phyloP scores from a whole-genome alignment of 805 yeast genomes.

The Yarrowia sp. region DNA sequence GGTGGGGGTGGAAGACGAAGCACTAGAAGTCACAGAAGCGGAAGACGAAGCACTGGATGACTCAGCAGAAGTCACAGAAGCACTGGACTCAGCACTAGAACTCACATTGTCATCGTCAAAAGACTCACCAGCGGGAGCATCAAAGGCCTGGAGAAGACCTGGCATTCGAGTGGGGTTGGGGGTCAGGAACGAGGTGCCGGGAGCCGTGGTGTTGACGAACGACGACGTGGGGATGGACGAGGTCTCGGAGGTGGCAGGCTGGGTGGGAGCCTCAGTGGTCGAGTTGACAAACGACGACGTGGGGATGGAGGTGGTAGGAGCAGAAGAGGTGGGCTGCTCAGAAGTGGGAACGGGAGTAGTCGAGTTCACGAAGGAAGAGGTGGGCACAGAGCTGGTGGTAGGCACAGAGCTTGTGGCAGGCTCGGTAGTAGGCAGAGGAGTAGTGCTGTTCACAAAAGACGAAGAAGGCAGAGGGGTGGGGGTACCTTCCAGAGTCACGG shows the following conservation, averaged over 20 bases:
- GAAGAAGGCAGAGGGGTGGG: not conserved
- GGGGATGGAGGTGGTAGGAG: not conserved
- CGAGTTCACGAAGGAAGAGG: conserved; percentile 2
- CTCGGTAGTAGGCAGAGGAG: not conserved
- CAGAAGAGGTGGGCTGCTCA: not conserved
- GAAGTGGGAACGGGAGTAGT: not conserved
- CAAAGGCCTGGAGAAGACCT: not conserved
- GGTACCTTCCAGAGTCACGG: no score
- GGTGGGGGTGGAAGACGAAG: not conserved
- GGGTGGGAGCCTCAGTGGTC: conserved; percentile 7
- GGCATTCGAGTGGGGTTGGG: conserved; percentile 23
- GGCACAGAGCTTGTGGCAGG: no score
- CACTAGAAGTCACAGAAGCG: not conserved
- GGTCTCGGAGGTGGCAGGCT: not conserved
- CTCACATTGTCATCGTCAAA: not conserved
- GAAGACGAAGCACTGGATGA: not conserved
- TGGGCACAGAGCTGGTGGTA: not conserved
- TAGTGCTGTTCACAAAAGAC: not conserved
- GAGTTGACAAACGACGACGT: conserved; percentile 12
- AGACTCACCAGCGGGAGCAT: not conserved
- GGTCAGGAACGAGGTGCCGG: not conserved
- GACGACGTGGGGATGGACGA: conserved; percentile 8
- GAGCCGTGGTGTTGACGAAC: conserved; percentile 9
- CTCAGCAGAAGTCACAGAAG: not conserved
- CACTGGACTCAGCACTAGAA: not conserved